Evolutionary conservation across 345 rosid genomes (phyloP).

Genomic region (Reutealis trisperma): DNA sequence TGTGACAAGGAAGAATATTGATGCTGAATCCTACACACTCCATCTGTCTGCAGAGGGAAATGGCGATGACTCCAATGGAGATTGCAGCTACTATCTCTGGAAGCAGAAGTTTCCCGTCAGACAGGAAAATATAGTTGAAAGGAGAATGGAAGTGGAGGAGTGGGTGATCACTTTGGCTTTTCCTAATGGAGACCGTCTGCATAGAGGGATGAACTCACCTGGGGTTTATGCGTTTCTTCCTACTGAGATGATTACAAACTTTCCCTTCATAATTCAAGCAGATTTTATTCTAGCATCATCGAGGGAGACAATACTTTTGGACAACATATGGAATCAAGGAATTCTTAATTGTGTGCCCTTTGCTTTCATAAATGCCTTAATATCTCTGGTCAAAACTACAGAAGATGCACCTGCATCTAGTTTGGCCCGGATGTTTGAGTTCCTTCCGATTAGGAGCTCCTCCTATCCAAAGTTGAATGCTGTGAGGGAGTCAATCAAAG

Average conservation of each 20-base stretch:
- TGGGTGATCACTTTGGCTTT: constrained; percentile 76
- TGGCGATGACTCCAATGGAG: constrained; percentile 19
- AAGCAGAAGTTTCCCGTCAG: constrained; percentile 68
- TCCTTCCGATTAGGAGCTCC: constrained; percentile 58
- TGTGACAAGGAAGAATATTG: constrained; percentile 60
- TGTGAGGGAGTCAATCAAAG: constrained; percentile 46
- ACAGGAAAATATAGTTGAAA: constrained; percentile 52
- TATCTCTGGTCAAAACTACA: constrained; percentile 48
- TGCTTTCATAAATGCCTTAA: constrained; percentile 65
- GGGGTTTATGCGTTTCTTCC: constrained; percentile 82
- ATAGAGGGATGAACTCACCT: constrained; percentile 47
- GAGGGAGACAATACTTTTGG: constrained; percentile 61
- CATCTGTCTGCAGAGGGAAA: constrained; percentile 51
- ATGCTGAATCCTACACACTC: constrained; percentile 68
- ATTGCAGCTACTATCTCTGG: constrained; percentile 69
- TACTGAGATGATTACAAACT: constrained; percentile 66
- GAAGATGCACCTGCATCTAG: constrained; percentile 52
- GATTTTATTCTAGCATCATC: constrained; percentile 74
- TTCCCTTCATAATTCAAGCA: constrained; percentile 70
- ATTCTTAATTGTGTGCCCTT: constrained; percentile 59
- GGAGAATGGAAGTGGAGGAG: constrained; percentile 67
- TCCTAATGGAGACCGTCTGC: constrained; percentile 58
- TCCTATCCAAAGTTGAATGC: constrained; percentile 34
- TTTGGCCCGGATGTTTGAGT: constrained; percentile 49
- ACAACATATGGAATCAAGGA: constrained; percentile 76